phyloP scores from a whole-genome alignment of 2,329 filamentous ascomycete species.

The Neopestalotiopsis sp. region DNA sequence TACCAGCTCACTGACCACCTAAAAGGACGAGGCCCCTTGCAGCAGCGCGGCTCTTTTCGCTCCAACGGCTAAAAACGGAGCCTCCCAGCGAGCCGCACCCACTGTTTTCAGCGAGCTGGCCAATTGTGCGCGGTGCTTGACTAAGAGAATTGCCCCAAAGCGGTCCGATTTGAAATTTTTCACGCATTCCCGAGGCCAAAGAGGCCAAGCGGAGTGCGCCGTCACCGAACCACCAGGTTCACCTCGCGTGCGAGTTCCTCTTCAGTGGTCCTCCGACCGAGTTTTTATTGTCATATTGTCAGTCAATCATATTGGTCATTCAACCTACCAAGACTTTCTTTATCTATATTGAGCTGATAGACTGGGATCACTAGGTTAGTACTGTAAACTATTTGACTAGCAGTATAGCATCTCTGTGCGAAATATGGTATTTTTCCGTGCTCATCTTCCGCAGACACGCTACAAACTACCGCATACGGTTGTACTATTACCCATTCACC shows the following conservation, averaged over 20 bases:
- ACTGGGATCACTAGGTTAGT: not conserved
- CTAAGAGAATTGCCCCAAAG: conserved; percentile 17
- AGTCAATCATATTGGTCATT: conserved; percentile 12
- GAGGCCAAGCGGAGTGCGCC: conserved; percentile 1
- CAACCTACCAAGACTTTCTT: not conserved
- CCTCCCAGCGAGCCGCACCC: not conserved
- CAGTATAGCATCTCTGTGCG: not conserved
- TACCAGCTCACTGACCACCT: no score
- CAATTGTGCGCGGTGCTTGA: conserved; percentile 7
- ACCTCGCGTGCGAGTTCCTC: conserved; percentile 12
- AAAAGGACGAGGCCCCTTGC: not conserved
- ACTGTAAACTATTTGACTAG: not conserved
- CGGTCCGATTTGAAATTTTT: conserved; percentile 16
- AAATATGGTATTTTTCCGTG: not conserved
- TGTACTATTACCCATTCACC: not conserved
- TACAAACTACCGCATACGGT: no score
- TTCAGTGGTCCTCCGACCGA: not conserved
- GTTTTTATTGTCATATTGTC: not conserved
- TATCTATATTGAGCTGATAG: not conserved
- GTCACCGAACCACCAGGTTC: conserved; percentile 3
- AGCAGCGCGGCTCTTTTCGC: conserved; percentile 5
- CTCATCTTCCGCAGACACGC: no score
- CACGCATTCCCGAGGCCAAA: not conserved
- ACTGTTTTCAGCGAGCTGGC: not conserved
- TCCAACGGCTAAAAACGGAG: conserved; percentile 15